A percentile compares a stretch with the other conserved stretches of the same genome.
These are phyloP conservation scores for Solanum chilense DNA, from an alignment of 257 asterid genomes.

Conservation along the genomic window DNA sequence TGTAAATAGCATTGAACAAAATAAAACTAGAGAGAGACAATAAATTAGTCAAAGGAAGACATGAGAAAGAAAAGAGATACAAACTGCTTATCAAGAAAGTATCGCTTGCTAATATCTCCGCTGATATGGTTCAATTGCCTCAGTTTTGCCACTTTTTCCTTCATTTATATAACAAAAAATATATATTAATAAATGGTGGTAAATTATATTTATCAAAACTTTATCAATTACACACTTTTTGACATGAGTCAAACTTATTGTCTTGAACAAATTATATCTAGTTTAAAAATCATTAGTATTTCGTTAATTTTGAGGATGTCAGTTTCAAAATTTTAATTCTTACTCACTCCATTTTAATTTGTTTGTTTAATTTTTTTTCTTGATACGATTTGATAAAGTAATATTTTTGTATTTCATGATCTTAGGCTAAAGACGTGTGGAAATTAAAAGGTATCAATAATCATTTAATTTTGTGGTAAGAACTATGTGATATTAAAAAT, in stretches of 20 bases:
- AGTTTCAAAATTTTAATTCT: no score
- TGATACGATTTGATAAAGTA: no score
- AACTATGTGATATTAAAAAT: background rate
- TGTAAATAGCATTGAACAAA: background rate
- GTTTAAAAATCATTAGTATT: background rate
- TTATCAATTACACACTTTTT: background rate
- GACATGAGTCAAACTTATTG: background rate
- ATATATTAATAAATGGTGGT: background rate
- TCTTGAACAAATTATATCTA: background rate
- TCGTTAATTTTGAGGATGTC: background rate
- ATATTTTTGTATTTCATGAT: background rate
- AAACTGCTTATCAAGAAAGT: constrained; percentile 43
- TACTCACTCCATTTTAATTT: background rate
- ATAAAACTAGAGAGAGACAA: background rate
- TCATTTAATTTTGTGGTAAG: background rate
- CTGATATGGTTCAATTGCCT: constrained; percentile 24
- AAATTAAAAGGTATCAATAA: background rate
- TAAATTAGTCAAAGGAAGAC: background rate
- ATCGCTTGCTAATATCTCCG: constrained; percentile 31
- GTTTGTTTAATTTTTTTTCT: no score
- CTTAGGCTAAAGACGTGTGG: background rate
- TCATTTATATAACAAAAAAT: background rate
- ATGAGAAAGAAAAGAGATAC: background rate
- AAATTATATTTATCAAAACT: background rate
- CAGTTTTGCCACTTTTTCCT: constrained; percentile 47